Base-by-base conservation (phyloP, 352 stramenopile genomes). In the Globisporangium acanthophoron region DNA sequence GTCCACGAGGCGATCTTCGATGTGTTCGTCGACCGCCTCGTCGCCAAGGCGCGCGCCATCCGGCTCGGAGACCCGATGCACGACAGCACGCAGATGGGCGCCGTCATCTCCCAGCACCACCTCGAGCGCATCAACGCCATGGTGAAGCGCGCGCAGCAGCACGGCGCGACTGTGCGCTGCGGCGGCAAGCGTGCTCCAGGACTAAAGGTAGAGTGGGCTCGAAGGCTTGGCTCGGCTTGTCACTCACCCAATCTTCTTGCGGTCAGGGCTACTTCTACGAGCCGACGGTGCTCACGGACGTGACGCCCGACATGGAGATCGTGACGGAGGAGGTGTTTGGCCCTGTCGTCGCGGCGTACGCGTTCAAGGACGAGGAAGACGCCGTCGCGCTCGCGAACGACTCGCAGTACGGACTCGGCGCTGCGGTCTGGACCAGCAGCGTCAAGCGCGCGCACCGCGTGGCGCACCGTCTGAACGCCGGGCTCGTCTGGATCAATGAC, bases 401-500 rank as follows among this genome's bases (percentile, higher is more conserved):
- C 59, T 90, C 77, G 18, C 47, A 63, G 2, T 97, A 89, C 69
- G 88, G 89, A 9, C 77, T 97, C 39, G 87, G 79, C 31, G 85
- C 87, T 7, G 84, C 81, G 27, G 78, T 97, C 54, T 98, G 80
- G 70, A 96, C 89, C 2, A 71, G 70, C 45, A 76, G 97, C 60
- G 63, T 96, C 48, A 76, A 72, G 31, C 70, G 88, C 46, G 80
- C 76, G n/a, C 89, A 96, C 59, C 70, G 81, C 41, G 78, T 98
- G 51, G 73, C 87, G n/a, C 67, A 93, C 47, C 61, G 61, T 13
- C 65, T 98, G 33, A 80, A 97, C 53, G 78, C 76, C 50, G 92
- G 92, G 29, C 94, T 98, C 41, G 84, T 97, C 49, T 94, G 90
- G 66, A 69, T 98, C 1, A 98, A 97, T 61, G 89, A 96, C 49